Evolutionary conservation across 2,329 filamentous ascomycete genomes (phyloP).

Genomic region (Metarhizium brunneum): DNA sequence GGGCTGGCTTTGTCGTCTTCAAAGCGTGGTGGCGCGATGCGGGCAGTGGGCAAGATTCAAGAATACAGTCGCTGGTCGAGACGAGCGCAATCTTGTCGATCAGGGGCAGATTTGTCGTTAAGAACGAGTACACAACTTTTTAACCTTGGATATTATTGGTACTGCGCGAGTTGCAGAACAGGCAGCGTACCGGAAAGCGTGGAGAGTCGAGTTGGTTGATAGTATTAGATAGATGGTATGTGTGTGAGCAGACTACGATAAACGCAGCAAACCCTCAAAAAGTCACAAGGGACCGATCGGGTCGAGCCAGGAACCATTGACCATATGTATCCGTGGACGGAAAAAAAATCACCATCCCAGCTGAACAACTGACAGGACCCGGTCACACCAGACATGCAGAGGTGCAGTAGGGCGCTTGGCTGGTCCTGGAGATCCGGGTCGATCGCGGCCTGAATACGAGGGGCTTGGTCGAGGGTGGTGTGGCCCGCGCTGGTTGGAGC

Average conservation of each 20-base stretch:
- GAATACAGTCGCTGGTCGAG: neutral
- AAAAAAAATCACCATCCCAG: neutral
- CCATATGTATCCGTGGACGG: neutral
- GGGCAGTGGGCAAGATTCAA: neutral
- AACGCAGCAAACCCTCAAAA: no score
- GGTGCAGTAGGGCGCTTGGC: neutral
- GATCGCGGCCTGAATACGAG: conserved; percentile 4
- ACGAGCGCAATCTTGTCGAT: neutral
- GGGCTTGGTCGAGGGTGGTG: neutral
- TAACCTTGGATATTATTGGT: neutral
- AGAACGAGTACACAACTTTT: neutral
- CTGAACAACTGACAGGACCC: neutral
- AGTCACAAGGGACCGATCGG: no score
- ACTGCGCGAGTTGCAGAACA: neutral
- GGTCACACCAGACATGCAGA: neutral
- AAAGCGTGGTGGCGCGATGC: neutral
- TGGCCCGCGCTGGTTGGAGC: neutral
- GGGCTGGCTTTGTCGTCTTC: neutral
- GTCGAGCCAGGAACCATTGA: neutral
- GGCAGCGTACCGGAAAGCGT: neutral
- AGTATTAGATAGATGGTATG: neutral
- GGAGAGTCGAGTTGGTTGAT: neutral
- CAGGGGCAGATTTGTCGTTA: neutral
- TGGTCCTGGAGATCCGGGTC: neutral
- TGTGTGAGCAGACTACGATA: no score